Percentiles rank a stretch among this genome's conserved stretches.
Evolutionary conservation across 78 protist species (phyloP).

Genomic region (Monocercomonoides exilis): DNA sequence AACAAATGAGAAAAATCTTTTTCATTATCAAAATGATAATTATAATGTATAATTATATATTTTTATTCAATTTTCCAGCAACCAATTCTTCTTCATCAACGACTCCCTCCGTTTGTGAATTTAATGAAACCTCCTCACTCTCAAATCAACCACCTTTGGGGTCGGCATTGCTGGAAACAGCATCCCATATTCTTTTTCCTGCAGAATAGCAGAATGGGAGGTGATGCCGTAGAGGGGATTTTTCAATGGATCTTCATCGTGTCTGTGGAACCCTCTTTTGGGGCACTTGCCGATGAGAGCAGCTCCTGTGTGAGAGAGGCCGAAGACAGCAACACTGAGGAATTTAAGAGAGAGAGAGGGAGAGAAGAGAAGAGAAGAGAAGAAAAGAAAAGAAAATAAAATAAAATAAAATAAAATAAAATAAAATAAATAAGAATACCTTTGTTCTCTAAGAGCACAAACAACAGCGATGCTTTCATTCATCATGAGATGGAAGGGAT

Average conservation of each 20-base stretch:
- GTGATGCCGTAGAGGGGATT: background rate
- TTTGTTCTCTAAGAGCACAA: background rate
- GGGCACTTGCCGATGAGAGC: background rate
- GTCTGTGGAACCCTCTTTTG: background rate
- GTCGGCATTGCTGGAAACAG: too few species aligned
- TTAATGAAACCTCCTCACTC: too few species aligned
- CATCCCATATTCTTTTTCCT: too few species aligned
- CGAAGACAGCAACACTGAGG: constrained; percentile 3
- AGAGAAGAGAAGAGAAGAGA: background rate
- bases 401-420: background rate
- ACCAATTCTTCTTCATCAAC: too few species aligned
- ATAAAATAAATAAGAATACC: background rate
- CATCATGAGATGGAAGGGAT: background rate
- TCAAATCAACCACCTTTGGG: too few species aligned
- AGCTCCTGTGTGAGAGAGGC: background rate
- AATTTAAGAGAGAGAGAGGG: background rate
- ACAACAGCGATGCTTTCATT: background rate
- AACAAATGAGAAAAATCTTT: too few species aligned
- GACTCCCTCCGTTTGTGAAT: too few species aligned
- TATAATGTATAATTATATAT: too few species aligned
- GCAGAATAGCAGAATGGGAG: background rate
- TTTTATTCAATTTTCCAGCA: too few species aligned
- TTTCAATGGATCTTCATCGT: background rate
- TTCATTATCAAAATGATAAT: too few species aligned
- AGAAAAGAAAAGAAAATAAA: background rate